These are phyloP conservation scores for Arthrobotrys entomopaga DNA, from an alignment of 2,329 filamentous ascomycete species.

Conservation along the genomic window DNA sequence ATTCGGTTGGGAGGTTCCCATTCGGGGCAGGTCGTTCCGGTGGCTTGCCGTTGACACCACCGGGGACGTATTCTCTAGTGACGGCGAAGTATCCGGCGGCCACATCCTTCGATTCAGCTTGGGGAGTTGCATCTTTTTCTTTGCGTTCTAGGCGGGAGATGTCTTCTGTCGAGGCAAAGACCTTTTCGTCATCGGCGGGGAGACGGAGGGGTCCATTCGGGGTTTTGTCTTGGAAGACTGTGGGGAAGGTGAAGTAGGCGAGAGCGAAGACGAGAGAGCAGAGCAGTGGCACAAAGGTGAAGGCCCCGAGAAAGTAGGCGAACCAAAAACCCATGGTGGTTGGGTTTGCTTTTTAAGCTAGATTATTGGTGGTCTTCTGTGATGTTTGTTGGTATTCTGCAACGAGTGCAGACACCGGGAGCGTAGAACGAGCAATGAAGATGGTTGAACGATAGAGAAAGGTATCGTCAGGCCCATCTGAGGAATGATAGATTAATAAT, in stretches of 20 bases:
- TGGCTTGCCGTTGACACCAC: conserved; percentile 90
- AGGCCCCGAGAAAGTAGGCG: conserved; percentile 83
- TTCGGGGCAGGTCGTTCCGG: conserved; percentile 85
- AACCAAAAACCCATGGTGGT: conserved; percentile 69
- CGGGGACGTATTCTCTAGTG: conserved; percentile 88
- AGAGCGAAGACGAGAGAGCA: conserved; percentile 71
- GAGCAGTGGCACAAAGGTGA: conserved; percentile 85
- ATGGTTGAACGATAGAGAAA: conserved; percentile 21
- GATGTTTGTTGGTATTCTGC: conserved; percentile 4
- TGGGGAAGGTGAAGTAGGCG: conserved; percentile 75
- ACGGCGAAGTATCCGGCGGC: conserved; percentile 95
- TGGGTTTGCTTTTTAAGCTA: neutral
- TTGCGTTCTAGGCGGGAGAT: conserved; percentile 63
- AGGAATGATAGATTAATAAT: neutral
- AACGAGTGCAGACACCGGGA: neutral
- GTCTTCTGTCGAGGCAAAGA: conserved; percentile 71
- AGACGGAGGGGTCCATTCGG: conserved; percentile 60
- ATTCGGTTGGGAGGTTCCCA: conserved; percentile 76
- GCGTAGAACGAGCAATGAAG: neutral
- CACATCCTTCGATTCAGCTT: conserved; percentile 67
- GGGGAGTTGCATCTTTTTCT: conserved; percentile 28
- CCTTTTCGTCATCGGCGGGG: conserved; percentile 72
- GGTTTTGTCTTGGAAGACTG: conserved; percentile 62
- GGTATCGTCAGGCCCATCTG: conserved; percentile 22
- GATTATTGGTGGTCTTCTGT: conserved; percentile 11